Conservation (phyloP, 768 basidiomycete genomes). For the Amylocystis lapponica region DNA sequence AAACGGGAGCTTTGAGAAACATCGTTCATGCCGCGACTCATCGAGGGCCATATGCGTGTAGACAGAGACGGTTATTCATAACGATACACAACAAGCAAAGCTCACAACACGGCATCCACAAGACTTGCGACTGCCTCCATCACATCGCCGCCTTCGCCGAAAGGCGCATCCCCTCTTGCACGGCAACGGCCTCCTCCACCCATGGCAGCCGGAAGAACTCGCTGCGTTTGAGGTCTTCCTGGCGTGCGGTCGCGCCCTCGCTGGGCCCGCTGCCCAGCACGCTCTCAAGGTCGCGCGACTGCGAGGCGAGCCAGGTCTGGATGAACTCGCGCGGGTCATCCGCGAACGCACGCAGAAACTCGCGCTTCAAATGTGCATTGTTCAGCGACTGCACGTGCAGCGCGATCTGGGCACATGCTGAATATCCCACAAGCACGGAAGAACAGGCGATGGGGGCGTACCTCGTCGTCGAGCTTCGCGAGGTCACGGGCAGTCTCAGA, state of each 20-base stretch:
- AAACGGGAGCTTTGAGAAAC: too few relatives aligned
- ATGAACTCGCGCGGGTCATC: slow-evolving; percentile 75
- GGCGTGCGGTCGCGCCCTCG: slow-evolving; percentile 73
- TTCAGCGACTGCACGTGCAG: slow-evolving; percentile 78
- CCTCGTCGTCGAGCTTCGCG: slow-evolving; percentile 82
- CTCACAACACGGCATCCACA: background rate
- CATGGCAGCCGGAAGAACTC: slow-evolving; percentile 91
- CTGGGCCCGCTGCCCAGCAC: slow-evolving; percentile 84
- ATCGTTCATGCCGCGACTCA: too few relatives aligned
- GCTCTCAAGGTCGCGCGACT: slow-evolving; percentile 86
- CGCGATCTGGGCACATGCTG: slow-evolving; percentile 52
- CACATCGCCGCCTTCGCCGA: slow-evolving; percentile 31
- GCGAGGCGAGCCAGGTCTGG: slow-evolving; percentile 87
- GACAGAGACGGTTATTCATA: too few relatives aligned
- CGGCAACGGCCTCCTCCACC: slow-evolving; percentile 84
- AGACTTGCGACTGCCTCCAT: background rate
- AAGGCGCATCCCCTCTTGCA: slow-evolving; percentile 76
- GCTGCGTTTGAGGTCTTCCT: slow-evolving; percentile 82
- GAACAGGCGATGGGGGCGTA: slow-evolving; percentile 23
- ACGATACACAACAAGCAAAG: background rate
- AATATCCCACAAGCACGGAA: background rate
- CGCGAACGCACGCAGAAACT: slow-evolving; percentile 81
- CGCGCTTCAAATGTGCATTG: slow-evolving; percentile 80
- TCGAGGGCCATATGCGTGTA: too few relatives aligned
- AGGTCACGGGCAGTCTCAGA: slow-evolving; percentile 68